Percentiles rank a stretch among this genome's conserved stretches.
These are phyloP conservation scores for Fusarium clavum DNA, from an alignment of 2,329 filamentous ascomycete genomes.

Conservation along the genomic window DNA sequence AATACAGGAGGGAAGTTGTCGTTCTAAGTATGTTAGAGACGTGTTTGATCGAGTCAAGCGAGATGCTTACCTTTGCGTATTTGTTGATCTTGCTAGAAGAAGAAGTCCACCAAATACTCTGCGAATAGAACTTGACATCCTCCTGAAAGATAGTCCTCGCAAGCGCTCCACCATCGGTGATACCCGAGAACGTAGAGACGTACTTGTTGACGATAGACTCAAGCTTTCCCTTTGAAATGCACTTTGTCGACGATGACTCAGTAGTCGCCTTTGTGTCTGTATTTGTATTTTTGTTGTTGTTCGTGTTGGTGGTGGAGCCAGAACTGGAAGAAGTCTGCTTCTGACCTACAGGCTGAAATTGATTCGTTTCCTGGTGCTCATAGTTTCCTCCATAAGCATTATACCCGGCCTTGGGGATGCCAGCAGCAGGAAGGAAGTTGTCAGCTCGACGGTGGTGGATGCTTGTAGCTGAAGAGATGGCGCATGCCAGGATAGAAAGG, in stretches of 20 bases:
- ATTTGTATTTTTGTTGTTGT: not conserved
- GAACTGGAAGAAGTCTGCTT: constrained; percentile 14
- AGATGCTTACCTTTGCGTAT: constrained; percentile 26
- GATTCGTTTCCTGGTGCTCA: constrained; percentile 32
- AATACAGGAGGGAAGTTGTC: constrained; percentile 39
- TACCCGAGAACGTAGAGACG: constrained; percentile 31
- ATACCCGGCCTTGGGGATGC: constrained; percentile 28
- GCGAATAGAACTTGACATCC: constrained; percentile 34
- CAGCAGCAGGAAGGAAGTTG: constrained; percentile 7
- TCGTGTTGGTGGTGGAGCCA: not conserved
- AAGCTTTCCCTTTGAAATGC: constrained; percentile 25
- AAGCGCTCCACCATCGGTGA: constrained; percentile 30
- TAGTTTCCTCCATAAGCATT: constrained; percentile 33
- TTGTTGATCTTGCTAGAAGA: constrained; percentile 28
- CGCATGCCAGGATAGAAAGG: constrained; percentile 29
- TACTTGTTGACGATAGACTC: constrained; percentile 37
- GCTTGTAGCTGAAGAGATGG: constrained; percentile 28
- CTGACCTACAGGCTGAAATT: constrained; percentile 17
- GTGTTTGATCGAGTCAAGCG: rapidly evolving
- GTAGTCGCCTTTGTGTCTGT: constrained; percentile 1
- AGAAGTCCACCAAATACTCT: constrained; percentile 37
- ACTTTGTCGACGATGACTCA: not conserved
- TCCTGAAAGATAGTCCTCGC: constrained; percentile 26
- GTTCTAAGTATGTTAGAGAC: not conserved
- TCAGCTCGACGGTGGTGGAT: constrained; percentile 19